Evolutionary conservation across 2,329 filamentous ascomycete species (phyloP).

Genomic region (Sporothrix globosa): DNA sequence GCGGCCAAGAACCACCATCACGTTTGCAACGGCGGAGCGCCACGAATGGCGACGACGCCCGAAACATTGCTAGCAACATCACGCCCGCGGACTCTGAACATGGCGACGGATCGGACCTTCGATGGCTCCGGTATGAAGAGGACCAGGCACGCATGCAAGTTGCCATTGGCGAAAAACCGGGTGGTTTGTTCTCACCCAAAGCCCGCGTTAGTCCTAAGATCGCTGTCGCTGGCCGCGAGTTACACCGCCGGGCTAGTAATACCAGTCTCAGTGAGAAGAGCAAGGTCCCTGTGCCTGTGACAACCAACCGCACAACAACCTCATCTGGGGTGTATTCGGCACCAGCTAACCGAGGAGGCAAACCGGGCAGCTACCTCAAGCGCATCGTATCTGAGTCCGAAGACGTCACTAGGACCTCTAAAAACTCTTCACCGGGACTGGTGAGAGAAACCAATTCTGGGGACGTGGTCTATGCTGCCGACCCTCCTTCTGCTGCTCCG

Average conservation of each 20-base stretch:
- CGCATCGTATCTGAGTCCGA: slow-evolving; percentile 31
- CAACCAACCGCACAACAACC: slow-evolving; percentile 23
- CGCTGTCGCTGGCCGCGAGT: slow-evolving; percentile 44
- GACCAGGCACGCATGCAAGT: slow-evolving; percentile 39
- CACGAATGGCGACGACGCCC: slow-evolving; percentile 29
- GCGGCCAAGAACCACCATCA: neutral
- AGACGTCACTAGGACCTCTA: neutral
- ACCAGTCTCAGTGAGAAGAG: slow-evolving; percentile 41
- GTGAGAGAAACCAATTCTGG: neutral
- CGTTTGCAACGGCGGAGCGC: neutral
- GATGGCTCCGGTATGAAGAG: slow-evolving; percentile 39
- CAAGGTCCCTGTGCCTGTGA: slow-evolving; percentile 27
- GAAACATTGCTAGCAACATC: slow-evolving; percentile 33
- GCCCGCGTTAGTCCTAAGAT: slow-evolving; percentile 44
- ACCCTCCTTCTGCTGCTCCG: neutral
- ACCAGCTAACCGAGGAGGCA: neutral
- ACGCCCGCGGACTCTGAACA: slow-evolving; percentile 20
- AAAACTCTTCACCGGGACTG: neutral
- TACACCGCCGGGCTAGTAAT: slow-evolving; percentile 45
- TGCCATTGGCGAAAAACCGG: slow-evolving; percentile 37
- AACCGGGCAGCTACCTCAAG: slow-evolving; percentile 29
- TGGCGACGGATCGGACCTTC: slow-evolving; percentile 37
- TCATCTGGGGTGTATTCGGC: neutral
- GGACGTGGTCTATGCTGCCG: neutral
- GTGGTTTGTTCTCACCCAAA: slow-evolving; percentile 45